Percentiles rank a stretch among this genome's conserved stretches.
Conservation (phyloP, 345 rosid species). For the Arabidopsis suecica region DNA sequence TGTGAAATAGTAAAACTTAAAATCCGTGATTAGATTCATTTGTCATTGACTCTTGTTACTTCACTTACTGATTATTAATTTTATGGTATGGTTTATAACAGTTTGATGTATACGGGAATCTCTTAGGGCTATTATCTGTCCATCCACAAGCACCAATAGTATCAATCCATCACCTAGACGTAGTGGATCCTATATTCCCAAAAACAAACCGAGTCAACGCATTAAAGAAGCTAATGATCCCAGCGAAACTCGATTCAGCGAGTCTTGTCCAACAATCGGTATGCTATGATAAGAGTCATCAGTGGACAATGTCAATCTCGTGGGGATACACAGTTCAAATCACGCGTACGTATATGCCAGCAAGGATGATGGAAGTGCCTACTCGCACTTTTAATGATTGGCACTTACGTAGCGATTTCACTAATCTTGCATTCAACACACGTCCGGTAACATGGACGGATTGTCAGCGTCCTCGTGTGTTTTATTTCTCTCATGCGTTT, state of each 20-base stretch:
- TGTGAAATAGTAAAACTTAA: too few species aligned
- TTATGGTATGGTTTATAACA: not conserved
- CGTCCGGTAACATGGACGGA: constrained; percentile 50
- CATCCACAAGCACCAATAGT: constrained; percentile 76
- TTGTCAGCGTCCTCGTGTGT: constrained; percentile 64
- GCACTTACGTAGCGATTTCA: constrained; percentile 51
- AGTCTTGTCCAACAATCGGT: constrained; percentile 71
- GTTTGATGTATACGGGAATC: constrained; percentile 66
- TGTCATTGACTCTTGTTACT: too few species aligned
- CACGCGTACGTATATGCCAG: constrained; percentile 54
- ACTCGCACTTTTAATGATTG: constrained; percentile 66
- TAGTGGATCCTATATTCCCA: constrained; percentile 70
- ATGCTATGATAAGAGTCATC: constrained; percentile 58
- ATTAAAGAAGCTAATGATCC: constrained; percentile 48
- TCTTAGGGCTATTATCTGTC: constrained; percentile 67
- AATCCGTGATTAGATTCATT: too few species aligned
- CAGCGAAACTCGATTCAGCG: constrained; percentile 69
- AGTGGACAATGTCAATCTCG: constrained; percentile 74
- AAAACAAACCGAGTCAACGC: constrained; percentile 46
- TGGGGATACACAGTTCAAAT: constrained; percentile 85
- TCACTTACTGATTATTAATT: not conserved
- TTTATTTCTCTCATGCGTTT: constrained; percentile 46
- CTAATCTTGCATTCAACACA: constrained; percentile 58
- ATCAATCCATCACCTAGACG: constrained; percentile 75
- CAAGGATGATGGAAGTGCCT: constrained; percentile 63